Percentiles rank a stretch among this genome's conserved stretches.
phyloP scores from a whole-genome alignment of 2,329 filamentous ascomycete species.

The Arthrobotrys megalospora region DNA sequence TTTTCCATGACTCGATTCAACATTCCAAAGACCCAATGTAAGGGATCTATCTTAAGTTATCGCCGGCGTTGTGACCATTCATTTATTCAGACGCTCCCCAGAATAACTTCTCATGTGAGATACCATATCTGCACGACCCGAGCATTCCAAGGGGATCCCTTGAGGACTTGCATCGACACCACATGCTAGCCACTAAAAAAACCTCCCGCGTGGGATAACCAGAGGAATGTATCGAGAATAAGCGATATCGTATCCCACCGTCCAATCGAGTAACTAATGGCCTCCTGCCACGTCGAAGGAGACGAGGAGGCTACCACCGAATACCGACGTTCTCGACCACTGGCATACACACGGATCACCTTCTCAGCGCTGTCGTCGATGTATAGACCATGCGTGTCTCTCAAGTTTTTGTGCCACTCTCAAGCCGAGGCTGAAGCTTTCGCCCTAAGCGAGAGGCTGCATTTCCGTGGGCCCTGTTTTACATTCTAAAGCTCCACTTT shows the following conservation, averaged over 20 bases:
- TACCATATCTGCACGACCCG: slow-evolving; percentile 3
- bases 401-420: slow-evolving; percentile 32
- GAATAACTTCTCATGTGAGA: slow-evolving; percentile 15
- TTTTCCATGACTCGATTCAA: slow-evolving; percentile 20
- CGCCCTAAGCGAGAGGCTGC: slow-evolving; percentile 33
- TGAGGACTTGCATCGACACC: slow-evolving; percentile 9
- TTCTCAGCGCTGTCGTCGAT: neutral
- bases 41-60: slow-evolving; percentile 33
- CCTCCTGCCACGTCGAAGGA: slow-evolving; percentile 49
- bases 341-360: neutral
- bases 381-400: slow-evolving; percentile 3
- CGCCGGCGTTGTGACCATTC: slow-evolving; percentile 10
- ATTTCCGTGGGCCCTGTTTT: slow-evolving; percentile 28
- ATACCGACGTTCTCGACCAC: slow-evolving; percentile 25
- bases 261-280: slow-evolving; percentile 47
- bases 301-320: slow-evolving; percentile 16
- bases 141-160: slow-evolving; percentile 29
- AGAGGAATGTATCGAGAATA: slow-evolving; percentile 31
- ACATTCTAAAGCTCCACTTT: slow-evolving; percentile 22
- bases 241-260: slow-evolving; percentile 22
- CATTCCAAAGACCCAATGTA: slow-evolving; percentile 43
- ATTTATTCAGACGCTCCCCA: slow-evolving; percentile 16
- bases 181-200: neutral
- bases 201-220: slow-evolving; percentile 18
- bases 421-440: slow-evolving; percentile 25